phyloP scores from a whole-genome alignment of 2,329 filamentous ascomycete genomes.

The Cercospora brassicicola region DNA sequence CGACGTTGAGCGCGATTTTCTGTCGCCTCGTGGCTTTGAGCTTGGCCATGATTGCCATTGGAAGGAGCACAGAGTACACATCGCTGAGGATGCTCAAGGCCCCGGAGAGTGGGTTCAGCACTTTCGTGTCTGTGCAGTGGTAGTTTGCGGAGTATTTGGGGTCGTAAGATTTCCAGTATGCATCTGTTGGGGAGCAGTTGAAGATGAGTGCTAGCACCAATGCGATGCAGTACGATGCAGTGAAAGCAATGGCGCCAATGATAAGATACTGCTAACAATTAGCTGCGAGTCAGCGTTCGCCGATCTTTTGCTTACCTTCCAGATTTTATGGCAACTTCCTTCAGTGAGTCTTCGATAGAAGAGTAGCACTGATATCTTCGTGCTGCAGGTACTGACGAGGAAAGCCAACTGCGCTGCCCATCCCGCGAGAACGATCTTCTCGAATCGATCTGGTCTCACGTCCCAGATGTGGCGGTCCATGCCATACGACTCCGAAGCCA shows the following conservation, averaged over 20 bases:
- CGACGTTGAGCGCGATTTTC: slow-evolving; percentile 27
- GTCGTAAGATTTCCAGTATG: slow-evolving; percentile 25
- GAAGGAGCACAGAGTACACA: slow-evolving; percentile 29
- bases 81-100: slow-evolving; percentile 30
- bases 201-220: slow-evolving; percentile 24
- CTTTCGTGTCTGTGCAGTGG: slow-evolving; percentile 10
- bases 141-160: slow-evolving; percentile 21
- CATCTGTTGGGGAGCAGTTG: slow-evolving; percentile 27
- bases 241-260: slow-evolving; percentile 25
- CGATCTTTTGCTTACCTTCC: neutral
- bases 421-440: slow-evolving; percentile 14
- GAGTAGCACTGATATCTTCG: slow-evolving; percentile 32
- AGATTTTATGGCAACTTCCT: slow-evolving; percentile 14
- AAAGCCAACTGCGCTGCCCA: slow-evolving; percentile 29
- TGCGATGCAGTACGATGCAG: slow-evolving; percentile 20
- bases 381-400: slow-evolving; percentile 23
- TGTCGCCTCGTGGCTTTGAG: slow-evolving; percentile 25
- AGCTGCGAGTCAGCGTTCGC: neutral
- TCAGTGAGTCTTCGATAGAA: slow-evolving; percentile 32
- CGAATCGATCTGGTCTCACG: slow-evolving; percentile 13
- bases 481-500: slow-evolving; percentile 18
- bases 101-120: slow-evolving; percentile 15
- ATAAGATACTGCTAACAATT: slow-evolving; percentile 16
- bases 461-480: slow-evolving; percentile 31
- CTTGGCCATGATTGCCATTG: slow-evolving; percentile 26